Conservation (phyloP, 2,329 filamentous ascomycete genomes). For the Arthrinium puccinioides region DNA sequence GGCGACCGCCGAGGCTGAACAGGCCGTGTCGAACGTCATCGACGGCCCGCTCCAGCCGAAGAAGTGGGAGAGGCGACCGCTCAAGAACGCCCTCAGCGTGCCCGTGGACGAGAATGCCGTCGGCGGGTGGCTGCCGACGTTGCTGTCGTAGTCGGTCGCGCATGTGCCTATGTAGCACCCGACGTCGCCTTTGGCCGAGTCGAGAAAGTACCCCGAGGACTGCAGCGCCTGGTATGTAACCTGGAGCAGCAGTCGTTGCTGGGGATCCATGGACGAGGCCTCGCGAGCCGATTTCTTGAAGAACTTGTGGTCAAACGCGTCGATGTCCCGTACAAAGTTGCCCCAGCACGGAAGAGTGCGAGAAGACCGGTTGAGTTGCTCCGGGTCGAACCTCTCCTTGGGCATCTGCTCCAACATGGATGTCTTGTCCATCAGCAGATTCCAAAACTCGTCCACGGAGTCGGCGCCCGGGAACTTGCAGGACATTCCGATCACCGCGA, state of each 20-base stretch:
- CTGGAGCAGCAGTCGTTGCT: slow-evolving; percentile 17
- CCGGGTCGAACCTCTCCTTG: no score
- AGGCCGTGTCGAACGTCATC: slow-evolving; percentile 28
- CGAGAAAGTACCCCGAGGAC: slow-evolving; percentile 9
- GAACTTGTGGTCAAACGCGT: slow-evolving; percentile 18
- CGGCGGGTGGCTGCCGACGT: slow-evolving; percentile 13
- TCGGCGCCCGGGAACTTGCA: no score
- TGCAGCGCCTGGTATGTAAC: slow-evolving; percentile 12
- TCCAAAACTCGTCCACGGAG: no score
- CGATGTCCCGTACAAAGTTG: slow-evolving; percentile 12
- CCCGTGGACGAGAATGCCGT: slow-evolving; percentile 27
- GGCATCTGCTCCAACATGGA: no score
- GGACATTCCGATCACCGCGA: no score
- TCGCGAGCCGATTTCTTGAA: slow-evolving; percentile 19
- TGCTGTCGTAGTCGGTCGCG: slow-evolving; percentile 17
- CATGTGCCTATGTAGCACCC: slow-evolving; percentile 19
- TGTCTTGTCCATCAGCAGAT: no score
- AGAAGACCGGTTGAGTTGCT: no score
- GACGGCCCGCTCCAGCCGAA: slow-evolving; percentile 29
- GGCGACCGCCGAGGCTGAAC: slow-evolving; percentile 26
- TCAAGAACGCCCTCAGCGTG: slow-evolving; percentile 21
- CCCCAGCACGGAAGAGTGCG: no score
- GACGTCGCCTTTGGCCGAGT: slow-evolving; percentile 7
- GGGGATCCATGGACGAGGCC: slow-evolving; percentile 20
- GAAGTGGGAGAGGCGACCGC: slow-evolving; percentile 24